Percentiles rank a stretch among this genome's conserved stretches.
phyloP scores from a whole-genome alignment of 106 monocot species.

The Agapanthus africanus region DNA sequence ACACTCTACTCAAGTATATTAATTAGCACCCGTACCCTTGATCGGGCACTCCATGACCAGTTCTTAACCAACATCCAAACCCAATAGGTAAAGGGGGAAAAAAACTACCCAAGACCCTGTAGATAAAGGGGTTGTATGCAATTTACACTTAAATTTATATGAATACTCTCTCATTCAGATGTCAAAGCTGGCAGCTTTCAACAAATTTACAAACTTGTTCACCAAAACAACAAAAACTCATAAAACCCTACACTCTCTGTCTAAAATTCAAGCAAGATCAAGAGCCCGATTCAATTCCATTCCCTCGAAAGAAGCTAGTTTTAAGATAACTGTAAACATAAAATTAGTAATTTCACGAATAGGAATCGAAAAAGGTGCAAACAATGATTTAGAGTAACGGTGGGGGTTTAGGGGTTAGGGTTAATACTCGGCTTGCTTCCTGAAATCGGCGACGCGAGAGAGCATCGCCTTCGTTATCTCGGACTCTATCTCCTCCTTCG shows the following conservation, averaged over 20 bases:
- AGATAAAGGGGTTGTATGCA: too few species aligned
- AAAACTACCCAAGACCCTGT: too few species aligned
- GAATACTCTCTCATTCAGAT: not conserved
- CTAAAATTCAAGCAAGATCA: not conserved
- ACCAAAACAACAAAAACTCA: not conserved
- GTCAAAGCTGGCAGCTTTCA: not conserved
- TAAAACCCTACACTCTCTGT: not conserved
- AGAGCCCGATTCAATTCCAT: not conserved
- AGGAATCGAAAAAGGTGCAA: not conserved
- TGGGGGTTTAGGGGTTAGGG: not conserved
- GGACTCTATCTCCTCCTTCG: conserved; percentile 10
- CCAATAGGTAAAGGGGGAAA: too few species aligned
- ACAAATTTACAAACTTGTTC: not conserved
- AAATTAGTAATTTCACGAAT: not conserved
- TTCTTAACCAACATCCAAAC: too few species aligned
- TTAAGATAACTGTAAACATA: not conserved
- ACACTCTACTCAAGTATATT: too few species aligned
- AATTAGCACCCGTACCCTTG: too few species aligned
- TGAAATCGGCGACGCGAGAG: conserved; percentile 9
- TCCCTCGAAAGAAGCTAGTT: not conserved
- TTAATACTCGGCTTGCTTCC: conserved; percentile 5
- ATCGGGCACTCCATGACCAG: too few species aligned
- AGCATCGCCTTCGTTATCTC: conserved; percentile 10
- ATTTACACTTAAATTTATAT: not conserved
- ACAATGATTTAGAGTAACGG: not conserved